Conservation (phyloP, 2,329 filamentous ascomycete species). For the Phaeosphaeria sp. region DNA sequence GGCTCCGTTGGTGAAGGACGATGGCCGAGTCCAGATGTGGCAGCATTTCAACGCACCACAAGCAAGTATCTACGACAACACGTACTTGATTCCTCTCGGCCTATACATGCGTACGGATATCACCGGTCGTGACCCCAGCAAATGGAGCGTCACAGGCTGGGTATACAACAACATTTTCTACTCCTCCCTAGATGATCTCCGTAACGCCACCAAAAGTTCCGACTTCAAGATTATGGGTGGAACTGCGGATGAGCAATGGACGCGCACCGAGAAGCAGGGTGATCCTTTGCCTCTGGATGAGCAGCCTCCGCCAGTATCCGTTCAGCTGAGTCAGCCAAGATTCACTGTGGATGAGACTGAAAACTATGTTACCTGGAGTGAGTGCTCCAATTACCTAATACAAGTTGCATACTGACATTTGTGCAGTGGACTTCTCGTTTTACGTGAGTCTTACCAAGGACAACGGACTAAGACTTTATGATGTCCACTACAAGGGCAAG, state of each 20-base stretch:
- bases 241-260: constrained; percentile 57
- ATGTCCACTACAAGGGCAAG: constrained; percentile 60
- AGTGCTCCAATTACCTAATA: background rate
- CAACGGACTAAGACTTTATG: constrained; percentile 56
- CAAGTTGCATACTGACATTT: background rate
- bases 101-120: constrained; percentile 53
- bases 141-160: constrained; percentile 61
- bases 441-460: constrained; percentile 59
- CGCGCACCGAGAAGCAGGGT: constrained; percentile 50
- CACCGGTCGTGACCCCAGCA: constrained; percentile 57
- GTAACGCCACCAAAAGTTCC: constrained; percentile 50
- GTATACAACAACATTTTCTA: constrained; percentile 63
- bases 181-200: constrained; percentile 55
- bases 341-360: constrained; percentile 50
- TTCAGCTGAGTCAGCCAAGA: constrained; percentile 51
- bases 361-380: constrained; percentile 55
- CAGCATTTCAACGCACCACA: constrained; percentile 54
- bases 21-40: constrained; percentile 46
- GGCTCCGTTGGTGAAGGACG: background rate
- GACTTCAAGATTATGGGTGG: constrained; percentile 55
- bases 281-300: constrained; percentile 54
- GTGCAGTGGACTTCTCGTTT: constrained; percentile 54
- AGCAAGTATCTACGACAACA: constrained; percentile 49
- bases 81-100: constrained; percentile 54
- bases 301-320: constrained; percentile 58